A percentile compares a stretch with the other conserved stretches of the same genome.
These are phyloP conservation scores for Daucus carota DNA, from an alignment of 129 eudicot species.

Conservation along the genomic window DNA sequence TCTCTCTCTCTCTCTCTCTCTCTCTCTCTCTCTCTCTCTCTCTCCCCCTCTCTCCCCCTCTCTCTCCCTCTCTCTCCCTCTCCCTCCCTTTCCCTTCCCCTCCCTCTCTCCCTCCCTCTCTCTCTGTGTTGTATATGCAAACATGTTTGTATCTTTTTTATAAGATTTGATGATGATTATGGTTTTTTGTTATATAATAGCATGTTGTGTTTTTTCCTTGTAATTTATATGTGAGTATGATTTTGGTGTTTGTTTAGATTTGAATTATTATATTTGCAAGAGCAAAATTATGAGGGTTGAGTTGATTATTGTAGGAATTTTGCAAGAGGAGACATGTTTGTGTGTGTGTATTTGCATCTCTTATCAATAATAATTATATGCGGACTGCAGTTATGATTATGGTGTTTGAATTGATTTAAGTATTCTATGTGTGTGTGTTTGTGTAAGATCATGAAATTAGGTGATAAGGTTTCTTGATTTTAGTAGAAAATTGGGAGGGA, in stretches of 20 bases:
- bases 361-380: neutral
- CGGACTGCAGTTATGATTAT: neutral
- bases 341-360: neutral
- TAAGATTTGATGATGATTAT: neutral
- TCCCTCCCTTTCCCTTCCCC: neutral
- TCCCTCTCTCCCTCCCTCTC: too few species aligned
- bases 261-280: neutral
- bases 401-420: neutral
- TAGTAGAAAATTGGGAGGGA: neutral
- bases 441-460: neutral
- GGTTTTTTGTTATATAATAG: too few species aligned
- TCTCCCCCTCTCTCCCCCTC: too few species aligned
- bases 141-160: too few species aligned
- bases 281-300: neutral
- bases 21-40: neutral
- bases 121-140: too few species aligned
- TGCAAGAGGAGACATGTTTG: neutral
- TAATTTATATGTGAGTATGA: neutral
- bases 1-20: neutral
- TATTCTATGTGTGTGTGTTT: neutral
- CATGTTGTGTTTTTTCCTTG: too few species aligned
- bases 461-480: neutral
- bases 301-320: neutral
- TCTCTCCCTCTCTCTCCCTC: conserved; percentile 5
- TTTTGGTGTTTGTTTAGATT: too few species aligned